Percentiles rank a stretch among this genome's conserved stretches.
Evolutionary conservation across 192 early-diverging fungal species (phyloP).

Genomic region (Dimargaris verticillata): DNA sequence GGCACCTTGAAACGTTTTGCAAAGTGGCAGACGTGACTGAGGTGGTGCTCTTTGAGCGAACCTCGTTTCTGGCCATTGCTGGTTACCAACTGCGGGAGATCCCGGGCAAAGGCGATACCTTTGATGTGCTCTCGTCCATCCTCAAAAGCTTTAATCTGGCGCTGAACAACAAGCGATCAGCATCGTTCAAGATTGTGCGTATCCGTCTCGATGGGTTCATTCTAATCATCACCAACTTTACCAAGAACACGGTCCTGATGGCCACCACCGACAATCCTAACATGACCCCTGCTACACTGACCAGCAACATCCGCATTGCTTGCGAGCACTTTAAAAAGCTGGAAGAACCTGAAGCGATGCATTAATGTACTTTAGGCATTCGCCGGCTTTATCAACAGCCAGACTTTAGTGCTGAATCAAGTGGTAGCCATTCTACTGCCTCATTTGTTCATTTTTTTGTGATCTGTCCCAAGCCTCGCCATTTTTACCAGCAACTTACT

Average conservation of each 20-base stretch:
- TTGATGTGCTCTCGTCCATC: neutral
- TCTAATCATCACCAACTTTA: slow-evolving; percentile 30
- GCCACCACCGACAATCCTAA: slow-evolving; percentile 26
- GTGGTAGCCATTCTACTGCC: too few species aligned
- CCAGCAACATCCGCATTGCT: slow-evolving; percentile 1
- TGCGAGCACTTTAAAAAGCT: slow-evolving; percentile 9
- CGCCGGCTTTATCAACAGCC: too few species aligned
- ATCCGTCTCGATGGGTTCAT: slow-evolving; percentile 44
- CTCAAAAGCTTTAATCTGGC: slow-evolving; percentile 19
- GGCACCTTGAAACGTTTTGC: slow-evolving; percentile 63
- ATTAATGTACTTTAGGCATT: too few species aligned
- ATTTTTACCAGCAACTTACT: too few species aligned
- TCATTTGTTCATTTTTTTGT: too few species aligned
- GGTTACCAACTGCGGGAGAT: slow-evolving; percentile 40
- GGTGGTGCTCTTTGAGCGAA: slow-evolving; percentile 85
- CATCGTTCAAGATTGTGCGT: slow-evolving; percentile 72
- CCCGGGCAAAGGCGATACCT: slow-evolving; percentile 2
- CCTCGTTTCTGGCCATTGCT: slow-evolving; percentile 91
- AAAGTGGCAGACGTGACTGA: slow-evolving; percentile 80
- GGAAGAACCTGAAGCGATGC: slow-evolving; percentile 7
- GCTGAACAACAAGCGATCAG: slow-evolving; percentile 25
- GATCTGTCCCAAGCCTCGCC: too few species aligned
- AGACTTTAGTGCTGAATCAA: too few species aligned
- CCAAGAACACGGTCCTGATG: slow-evolving; percentile 30
- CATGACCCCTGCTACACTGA: slow-evolving; percentile 10